Base-by-base conservation (phyloP, 1,284 basidiomycete genomes). In the Takashimella koratensis region DNA sequence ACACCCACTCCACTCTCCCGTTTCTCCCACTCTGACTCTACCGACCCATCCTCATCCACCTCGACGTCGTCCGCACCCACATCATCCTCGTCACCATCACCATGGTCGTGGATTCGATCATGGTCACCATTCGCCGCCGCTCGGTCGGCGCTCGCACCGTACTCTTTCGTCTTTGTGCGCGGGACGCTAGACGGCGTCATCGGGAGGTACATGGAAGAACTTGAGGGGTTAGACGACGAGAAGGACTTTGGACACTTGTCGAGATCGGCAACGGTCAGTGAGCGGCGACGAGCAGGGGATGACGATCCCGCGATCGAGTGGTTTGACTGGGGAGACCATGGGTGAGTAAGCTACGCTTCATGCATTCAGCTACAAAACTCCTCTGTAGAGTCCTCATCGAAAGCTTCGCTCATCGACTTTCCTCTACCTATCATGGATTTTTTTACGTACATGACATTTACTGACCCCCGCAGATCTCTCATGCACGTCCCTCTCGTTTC, bases 181-280 rank as follows among this genome's bases (percentile, higher is more conserved):
- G 72, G 72, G 3, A 65, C 64, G 19, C 60, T 64, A 0, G 70
- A 73, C 44, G 72, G 72, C 12, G 66, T 73, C 3, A 64, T 71
- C 6, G 72, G 72, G 4, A 47, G 72, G 21, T 74, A 74, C 57
- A 70, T 71, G 69, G 72, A 74, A 52, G 72, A 74, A 47, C 51
- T 74, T 53, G 71, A 71, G 44, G 59, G 51, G 45, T 68, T 71
- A 55, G 72, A 74, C 54, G 71, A 70, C 12, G 52, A 64, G 27
- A 54, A 65, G 49, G 70, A 73, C 58, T 74, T 74, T 43, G 69
- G 69, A 3, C 36, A 51, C 8, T 22, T 70, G 3, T 60, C 57
- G n/a, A 49, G 68, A 23, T 62, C 62, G 6, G 62, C 59, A 21
- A 54, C 53, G 19, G 40, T 30, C 19, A 44, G 25, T 23, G 36